Conservation (phyloP, 805 yeast genomes). For the Candida adriatica region DNA sequence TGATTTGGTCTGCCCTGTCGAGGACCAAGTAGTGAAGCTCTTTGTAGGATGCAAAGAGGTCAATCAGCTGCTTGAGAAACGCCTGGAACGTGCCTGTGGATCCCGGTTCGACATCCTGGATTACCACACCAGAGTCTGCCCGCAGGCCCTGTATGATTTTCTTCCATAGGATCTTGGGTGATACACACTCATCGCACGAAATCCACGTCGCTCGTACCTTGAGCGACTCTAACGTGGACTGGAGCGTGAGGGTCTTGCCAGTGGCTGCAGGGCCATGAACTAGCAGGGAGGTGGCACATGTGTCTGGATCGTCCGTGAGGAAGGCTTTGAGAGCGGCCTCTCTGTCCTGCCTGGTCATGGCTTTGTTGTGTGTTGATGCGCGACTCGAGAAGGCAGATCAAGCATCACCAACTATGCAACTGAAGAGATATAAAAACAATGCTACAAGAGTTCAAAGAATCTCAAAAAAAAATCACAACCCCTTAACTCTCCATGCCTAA, state of each 20-base stretch:
- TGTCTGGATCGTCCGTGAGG: constrained; percentile 4
- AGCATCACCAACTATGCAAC: too few relatives aligned
- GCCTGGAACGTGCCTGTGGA: constrained; percentile 17
- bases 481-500: too few relatives aligned
- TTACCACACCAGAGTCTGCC: constrained; percentile 9
- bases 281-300: constrained; percentile 8
- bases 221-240: constrained; percentile 5
- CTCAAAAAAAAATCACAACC: too few relatives aligned
- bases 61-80: constrained; percentile 13
- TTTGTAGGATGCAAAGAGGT: constrained; percentile 8
- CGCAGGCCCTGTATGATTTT: constrained; percentile 9
- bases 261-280: constrained; percentile 19
- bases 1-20: constrained; percentile 20
- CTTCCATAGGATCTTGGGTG: constrained; percentile 20
- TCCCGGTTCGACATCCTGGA: constrained; percentile 6
- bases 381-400: too few relatives aligned
- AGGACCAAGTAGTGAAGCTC: constrained; percentile 19
- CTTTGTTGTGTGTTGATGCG: too few relatives aligned
- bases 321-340: too few relatives aligned
- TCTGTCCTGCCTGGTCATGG: too few relatives aligned
- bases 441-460: too few relatives aligned
- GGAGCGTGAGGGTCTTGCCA: constrained; percentile 18
- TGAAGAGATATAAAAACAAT: too few relatives aligned
- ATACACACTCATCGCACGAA: constrained; percentile 22
- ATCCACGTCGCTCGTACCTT: constrained; percentile 14